These are phyloP conservation scores for Termitomyces titanicus DNA, from an alignment of 768 basidiomycete genomes.

Conservation along the genomic window DNA sequence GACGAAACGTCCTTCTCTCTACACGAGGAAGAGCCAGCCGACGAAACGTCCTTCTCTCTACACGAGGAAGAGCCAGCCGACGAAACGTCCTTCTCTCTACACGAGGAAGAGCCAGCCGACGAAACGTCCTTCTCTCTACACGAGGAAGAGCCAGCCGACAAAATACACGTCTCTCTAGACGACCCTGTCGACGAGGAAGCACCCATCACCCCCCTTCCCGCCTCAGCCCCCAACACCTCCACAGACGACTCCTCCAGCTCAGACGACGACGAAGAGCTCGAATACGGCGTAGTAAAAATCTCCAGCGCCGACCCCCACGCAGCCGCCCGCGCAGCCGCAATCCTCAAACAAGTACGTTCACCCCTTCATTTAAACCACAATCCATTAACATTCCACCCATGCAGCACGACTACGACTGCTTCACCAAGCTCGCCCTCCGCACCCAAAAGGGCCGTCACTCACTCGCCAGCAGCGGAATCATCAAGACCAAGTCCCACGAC, in stretches of 20 bases:
- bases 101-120: no score
- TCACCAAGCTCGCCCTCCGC: constrained; percentile 42
- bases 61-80: no score
- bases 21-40: no score
- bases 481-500: constrained; percentile 20
- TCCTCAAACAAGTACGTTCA: constrained; percentile 75
- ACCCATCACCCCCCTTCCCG: neutral
- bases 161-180: no score
- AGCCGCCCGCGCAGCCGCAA: constrained; percentile 90
- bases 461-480: constrained; percentile 26
- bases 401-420: constrained; percentile 85
- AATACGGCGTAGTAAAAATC: constrained; percentile 73
- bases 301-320: constrained; percentile 81
- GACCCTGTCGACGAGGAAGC: no score
- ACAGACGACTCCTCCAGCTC: constrained; percentile 24
- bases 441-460: constrained; percentile 8
- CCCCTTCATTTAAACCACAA: neutral
- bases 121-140: no score
- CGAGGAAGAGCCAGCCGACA: no score
- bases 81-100: no score
- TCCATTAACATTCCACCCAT: neutral
- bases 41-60: no score
- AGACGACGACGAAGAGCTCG: constrained; percentile 37
- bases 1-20: no score
- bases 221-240: neutral